A percentile compares a stretch with the other conserved stretches of the same genome.
Conservation (phyloP, 2,329 filamentous ascomycete species). For the Ramichloridium luteum region DNA sequence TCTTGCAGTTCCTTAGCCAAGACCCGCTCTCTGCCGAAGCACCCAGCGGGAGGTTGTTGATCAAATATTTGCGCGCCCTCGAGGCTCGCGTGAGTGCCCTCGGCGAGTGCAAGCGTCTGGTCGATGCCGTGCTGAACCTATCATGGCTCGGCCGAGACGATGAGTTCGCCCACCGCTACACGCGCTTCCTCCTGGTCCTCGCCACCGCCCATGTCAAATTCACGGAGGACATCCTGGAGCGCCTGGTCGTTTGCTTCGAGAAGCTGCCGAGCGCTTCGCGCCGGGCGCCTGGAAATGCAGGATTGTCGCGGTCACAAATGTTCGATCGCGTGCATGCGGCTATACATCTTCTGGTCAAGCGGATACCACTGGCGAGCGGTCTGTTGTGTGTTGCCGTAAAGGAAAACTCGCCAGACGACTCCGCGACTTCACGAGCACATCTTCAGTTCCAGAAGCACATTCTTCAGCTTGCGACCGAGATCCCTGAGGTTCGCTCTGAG, state of each 20-base stretch:
- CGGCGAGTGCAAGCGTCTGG: slow-evolving; percentile 44
- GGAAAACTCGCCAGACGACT: slow-evolving; percentile 24
- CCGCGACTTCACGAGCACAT: slow-evolving; percentile 66
- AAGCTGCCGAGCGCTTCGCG: slow-evolving; percentile 44
- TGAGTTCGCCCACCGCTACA: slow-evolving; percentile 44
- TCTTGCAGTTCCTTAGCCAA: slow-evolving; percentile 25
- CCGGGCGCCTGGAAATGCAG: slow-evolving; percentile 41
- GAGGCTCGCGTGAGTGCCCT: slow-evolving; percentile 44
- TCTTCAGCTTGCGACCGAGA: slow-evolving; percentile 62
- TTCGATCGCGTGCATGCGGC: slow-evolving; percentile 63
- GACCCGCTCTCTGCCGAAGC: slow-evolving; percentile 28
- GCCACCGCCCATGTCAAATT: slow-evolving; percentile 75
- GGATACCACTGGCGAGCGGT: slow-evolving; percentile 67
- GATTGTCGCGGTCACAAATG: slow-evolving; percentile 52
- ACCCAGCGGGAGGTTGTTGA: slow-evolving; percentile 40
- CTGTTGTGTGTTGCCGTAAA: slow-evolving; percentile 46
- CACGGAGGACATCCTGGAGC: slow-evolving; percentile 59
- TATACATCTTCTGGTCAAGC: slow-evolving; percentile 61
- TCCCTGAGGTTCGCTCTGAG: slow-evolving; percentile 64
- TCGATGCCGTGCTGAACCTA: slow-evolving; percentile 45
- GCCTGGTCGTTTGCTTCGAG: slow-evolving; percentile 69
- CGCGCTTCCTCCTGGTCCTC: slow-evolving; percentile 48
- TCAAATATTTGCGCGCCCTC: slow-evolving; percentile 48
- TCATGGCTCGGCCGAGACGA: slow-evolving; percentile 52
- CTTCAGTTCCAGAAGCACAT: slow-evolving; percentile 82